phyloP scores from a whole-genome alignment of 1,139 yeast species.

The Taphrina communis region DNA sequence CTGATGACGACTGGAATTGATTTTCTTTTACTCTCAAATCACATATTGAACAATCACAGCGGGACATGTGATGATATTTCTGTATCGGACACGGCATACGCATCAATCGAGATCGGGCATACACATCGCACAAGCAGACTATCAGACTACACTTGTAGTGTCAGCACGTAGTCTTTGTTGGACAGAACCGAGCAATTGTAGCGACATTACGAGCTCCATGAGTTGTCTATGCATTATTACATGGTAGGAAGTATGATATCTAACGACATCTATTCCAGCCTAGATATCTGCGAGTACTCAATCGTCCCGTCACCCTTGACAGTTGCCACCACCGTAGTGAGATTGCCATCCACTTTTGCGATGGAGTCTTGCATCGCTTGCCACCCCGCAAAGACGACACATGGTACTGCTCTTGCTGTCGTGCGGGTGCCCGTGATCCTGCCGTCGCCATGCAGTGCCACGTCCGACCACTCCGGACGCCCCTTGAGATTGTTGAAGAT shows the following conservation, averaged over 20 bases:
- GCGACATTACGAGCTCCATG: no score
- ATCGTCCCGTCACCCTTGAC: background rate
- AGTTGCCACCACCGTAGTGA: background rate
- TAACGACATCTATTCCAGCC: background rate
- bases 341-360: background rate
- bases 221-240: no score
- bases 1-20: slow-evolving; percentile 40
- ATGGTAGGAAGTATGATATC: no score
- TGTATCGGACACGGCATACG: no score
- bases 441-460: slow-evolving; percentile 13
- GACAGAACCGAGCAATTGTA: no score
- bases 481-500: slow-evolving; percentile 5
- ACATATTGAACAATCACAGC: no score
- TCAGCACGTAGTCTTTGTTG: no score
- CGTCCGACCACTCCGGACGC: slow-evolving; percentile 20
- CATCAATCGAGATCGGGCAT: no score
- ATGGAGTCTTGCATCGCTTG: background rate
- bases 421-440: background rate
- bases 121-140: no score
- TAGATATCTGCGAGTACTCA: slow-evolving; percentile 9
- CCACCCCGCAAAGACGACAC: slow-evolving; percentile 3
- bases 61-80: no score
- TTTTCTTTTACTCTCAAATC: background rate
- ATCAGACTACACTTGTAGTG: no score
- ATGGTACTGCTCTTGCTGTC: background rate